Conservation (phyloP, 2,329 filamentous ascomycete genomes). For the Phaeosphaeriaceae sp. region DNA sequence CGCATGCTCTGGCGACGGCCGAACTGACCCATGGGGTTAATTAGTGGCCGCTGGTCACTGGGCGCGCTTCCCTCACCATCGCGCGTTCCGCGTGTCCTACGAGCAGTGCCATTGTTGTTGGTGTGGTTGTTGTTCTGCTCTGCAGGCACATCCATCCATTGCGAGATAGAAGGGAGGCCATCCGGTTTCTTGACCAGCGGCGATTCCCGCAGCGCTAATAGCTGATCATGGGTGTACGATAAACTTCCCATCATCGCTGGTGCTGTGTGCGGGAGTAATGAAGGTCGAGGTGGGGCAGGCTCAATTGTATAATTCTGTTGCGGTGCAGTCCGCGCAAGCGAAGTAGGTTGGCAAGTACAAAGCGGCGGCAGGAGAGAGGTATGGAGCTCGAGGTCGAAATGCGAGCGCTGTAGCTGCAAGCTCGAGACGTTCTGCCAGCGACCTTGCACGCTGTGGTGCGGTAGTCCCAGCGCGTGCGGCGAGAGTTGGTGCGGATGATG, state of each 20-base stretch:
- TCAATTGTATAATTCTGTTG: not conserved
- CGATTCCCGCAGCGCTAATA: conserved; percentile 79
- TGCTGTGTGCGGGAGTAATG: conserved; percentile 11
- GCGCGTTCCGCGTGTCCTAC: conserved; percentile 32
- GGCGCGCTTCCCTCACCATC: conserved; percentile 33
- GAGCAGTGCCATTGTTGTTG: conserved; percentile 31
- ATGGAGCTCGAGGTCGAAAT: not conserved
- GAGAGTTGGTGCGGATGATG: not conserved
- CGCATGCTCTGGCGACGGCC: conserved; percentile 49
- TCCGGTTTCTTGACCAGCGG: conserved; percentile 83
- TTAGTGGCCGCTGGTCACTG: conserved; percentile 38
- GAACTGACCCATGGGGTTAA: conserved; percentile 47
- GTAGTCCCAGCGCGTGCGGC: not conserved
- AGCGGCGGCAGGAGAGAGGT: not conserved
- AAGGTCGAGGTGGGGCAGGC: conserved; percentile 19
- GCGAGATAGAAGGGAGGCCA: conserved; percentile 80
- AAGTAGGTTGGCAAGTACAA: not conserved
- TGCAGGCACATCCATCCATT: conserved; percentile 86
- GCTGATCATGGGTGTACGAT: conserved; percentile 75
- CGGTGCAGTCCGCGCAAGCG: not conserved
- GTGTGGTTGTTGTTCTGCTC: conserved; percentile 37
- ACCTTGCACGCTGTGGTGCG: not conserved
- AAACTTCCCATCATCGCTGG: conserved; percentile 36
- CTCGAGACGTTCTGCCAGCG: not conserved
- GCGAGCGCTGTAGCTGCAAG: not conserved